Base-by-base conservation (phyloP, 1,284 basidiomycete species). In the Sporisorium reilianum region DNA sequence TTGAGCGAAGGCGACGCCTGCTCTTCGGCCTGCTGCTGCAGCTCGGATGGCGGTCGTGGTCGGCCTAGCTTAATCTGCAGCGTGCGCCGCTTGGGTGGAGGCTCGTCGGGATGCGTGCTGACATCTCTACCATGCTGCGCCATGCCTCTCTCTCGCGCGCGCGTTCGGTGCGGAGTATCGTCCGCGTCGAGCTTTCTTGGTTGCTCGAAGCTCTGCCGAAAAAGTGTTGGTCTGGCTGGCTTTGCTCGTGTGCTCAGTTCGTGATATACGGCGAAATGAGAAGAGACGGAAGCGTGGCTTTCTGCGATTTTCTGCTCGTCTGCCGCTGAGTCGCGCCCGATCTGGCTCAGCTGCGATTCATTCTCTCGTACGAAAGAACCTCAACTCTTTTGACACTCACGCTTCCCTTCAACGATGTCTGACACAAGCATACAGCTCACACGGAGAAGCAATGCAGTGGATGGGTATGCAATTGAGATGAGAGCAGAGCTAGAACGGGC, bases 1-100 rank as follows among this genome's bases (percentile, higher is more conserved):
- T 70, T 60, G 53, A 56, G 54, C 32, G 62, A 65, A 2, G 71
- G 62, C 12, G 65, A 69, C 3, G 65, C 60, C 38, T 62, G 64
- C 44, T 64, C 64, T 14, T 55, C 14, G n/a, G n/a, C n/a, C n/a
- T n/a, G n/a, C 26, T 56, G 51, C 12, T 55, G 36, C 7, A 48
- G 18, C 20, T 62, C 55, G 26, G 59, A 30, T 2, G 66, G 20
- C 30, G 59, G 66, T 5, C 53, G 42, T 42, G 72, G 66, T n/a
- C 66, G 62, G 26, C 66, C 66, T 41, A 75, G 53, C 51, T 64
- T 70, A 66, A 75, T 75, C 55, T 75, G 72, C 14, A 75, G 72
- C 14, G 59, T 65, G 25, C 72, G 59, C 36, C 59, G 56, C 25
- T 66, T 65, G 5, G 49, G 14, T 48, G 59, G 54, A 45, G 70